These are phyloP conservation scores for Bruguiera sexangula DNA, from an alignment of 345 rosid species.

Conservation along the genomic window DNA sequence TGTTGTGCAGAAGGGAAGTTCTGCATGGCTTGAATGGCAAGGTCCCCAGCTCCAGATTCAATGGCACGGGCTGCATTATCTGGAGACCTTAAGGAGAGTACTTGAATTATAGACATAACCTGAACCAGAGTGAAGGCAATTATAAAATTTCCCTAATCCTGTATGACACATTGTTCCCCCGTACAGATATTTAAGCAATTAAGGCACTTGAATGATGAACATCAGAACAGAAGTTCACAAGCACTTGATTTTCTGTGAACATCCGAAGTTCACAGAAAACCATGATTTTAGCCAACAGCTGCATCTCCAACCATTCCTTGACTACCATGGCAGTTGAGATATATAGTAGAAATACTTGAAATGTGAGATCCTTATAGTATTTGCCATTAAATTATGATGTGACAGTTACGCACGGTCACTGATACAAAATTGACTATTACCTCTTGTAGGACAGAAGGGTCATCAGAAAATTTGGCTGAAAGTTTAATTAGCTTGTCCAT, in stretches of 20 bases:
- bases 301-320: background rate
- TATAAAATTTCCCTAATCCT: background rate
- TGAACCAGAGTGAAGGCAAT: constrained; percentile 15
- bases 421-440: constrained; percentile 30
- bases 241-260: background rate
- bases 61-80: constrained; percentile 77
- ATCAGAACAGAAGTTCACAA: background rate
- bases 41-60: constrained; percentile 94
- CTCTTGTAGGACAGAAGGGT: constrained; percentile 83
- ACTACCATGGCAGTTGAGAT: background rate
- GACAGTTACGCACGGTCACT: background rate
- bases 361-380: background rate
- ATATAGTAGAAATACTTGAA: background rate
- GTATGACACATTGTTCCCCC: too few relatives aligned
- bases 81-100: constrained; percentile 83
- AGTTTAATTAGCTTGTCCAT: constrained; percentile 63
- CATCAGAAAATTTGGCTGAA: constrained; percentile 68
- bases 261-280: background rate
- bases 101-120: constrained; percentile 74
- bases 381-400: background rate
- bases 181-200: background rate
- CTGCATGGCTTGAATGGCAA: constrained; percentile 82
- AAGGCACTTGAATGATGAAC: background rate
- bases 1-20: constrained; percentile 64
- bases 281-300: background rate